Base-by-base conservation (phyloP, 192 early-diverging fungal species). In the Helicostylum pulchrum region DNA sequence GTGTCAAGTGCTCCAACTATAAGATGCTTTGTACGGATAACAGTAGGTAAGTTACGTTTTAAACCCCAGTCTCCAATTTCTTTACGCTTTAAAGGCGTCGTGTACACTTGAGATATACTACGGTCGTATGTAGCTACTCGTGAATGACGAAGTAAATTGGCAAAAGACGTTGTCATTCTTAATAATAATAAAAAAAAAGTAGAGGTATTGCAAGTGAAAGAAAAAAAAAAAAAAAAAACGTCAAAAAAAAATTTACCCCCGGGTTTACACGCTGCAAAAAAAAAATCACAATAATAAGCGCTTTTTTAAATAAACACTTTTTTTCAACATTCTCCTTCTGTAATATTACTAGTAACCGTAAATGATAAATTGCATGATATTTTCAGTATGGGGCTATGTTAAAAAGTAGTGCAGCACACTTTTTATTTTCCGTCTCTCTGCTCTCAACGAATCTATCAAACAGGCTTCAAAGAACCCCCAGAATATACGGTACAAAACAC, bases 61-160 rank as follows among this genome's bases (percentile, higher is more conserved):
- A 92, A 62, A 14, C 90, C 90, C 88, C 88, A 92, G 64, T 90
- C 85, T 15, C 87, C 87, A 44, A 70, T 73, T 32, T 72, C 68
- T 59, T 80, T 80, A n/a, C 72, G 64, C 17, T 68, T 75, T 47
- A 64, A 67, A 23, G 80, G 77, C 31, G 88, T 85, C 15, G 83
- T 84, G 66, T 92, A 92, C 61, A 92, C 84, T 74, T 92, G 90
- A 46, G 82, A 69, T 57, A 92, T 77, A 51, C 69, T 72, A 48
- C 80, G 76, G 66, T 92, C 87, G 62, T 76, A 89, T 51, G 84
- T 81, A 9, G 90, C 83, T 51, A 90, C 74, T 65, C 80, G 80
- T 19, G 90, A 92, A 67, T 83, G 79, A 50, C 87, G 83, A 61
- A 83, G 80, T 55, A 92, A 64, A 48, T 82, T 51, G 14, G 51